Evolutionary conservation across 805 yeast genomes (phyloP), one percentile per base, ranked within the genome.

Genomic region (Barnettozyma vustinii): DNA sequence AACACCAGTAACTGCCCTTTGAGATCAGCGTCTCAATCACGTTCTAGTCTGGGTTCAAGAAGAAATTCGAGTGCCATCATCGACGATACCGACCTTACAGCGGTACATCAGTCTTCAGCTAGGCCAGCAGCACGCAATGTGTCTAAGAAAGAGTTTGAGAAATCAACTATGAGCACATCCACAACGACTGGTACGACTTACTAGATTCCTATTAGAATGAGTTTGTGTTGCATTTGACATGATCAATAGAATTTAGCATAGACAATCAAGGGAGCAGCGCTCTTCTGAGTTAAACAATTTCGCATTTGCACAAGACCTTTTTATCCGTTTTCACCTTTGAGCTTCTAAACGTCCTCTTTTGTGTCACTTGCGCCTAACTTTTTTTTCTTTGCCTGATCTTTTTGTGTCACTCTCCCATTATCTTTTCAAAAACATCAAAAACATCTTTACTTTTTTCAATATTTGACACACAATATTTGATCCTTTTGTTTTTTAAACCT

Each of bases 1-100:
- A n/a, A 37, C 13, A 37, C 40, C 9, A 37, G 42, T 19, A 45
- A 43, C 41, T 46, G 55, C 5, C 42, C 48, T 10, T 25, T 37
- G 23, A 48, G 35, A 10, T 41, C 48, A 3, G 32, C 42, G 4
- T 45, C 50, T 1, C 46, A 41, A 7, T 37, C 57, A 7, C 40
- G 48, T 33, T 51, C 54, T 8, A 47, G 52, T 19, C 37, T 46
- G 3, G 47, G 42, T 16, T 51, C 58, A 1, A 52, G 57, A 48
- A 40, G 56, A 16, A 44, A 37, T 15, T 52, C 56, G 4, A 51
- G 46, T 21, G 46, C 30, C n/a, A 42, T 33, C 9, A 25, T 36
- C 7, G 44, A 40, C 13, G 49, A 52, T 21, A 10, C 40, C 0
- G 51, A 45, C 10, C 9, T 33, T 6, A 12, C 44, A 21, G 40